Evolutionary conservation across 805 yeast species (phyloP), one percentile per base, ranked within the genome.

Genomic region (Phaffomyces antillensis): DNA sequence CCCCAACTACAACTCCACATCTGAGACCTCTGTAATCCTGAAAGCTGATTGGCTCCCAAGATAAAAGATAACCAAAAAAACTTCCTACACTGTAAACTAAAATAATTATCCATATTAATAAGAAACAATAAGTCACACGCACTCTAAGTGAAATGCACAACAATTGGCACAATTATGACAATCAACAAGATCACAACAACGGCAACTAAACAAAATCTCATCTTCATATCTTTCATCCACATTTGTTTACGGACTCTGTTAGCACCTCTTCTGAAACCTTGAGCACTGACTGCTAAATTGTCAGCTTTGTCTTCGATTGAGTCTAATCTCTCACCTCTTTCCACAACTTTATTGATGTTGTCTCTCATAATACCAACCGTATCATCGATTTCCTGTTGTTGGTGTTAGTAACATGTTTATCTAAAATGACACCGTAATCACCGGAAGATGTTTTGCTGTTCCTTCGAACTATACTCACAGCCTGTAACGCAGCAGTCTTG

Each of bases 171-270:
- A 53, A 90, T 86, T 52, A 83, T 79, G 45, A 91, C 95, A 44
- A 91, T 85, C 46, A 91, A 68, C 54, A 91, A 68, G 43, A 90
- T 79, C 60, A 91, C 80, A 43, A 93, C 81, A 26, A 83, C 85
- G 40, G 83, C 79, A 48, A 90, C 83, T 46, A 86, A 68, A 67
- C 98, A 91, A 73, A 90, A 71, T 66, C 95, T 83, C 91, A 93
- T 85, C 72, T 93, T 93, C 79, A 93, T 76, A 65, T 91, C 96
- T 67, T 93, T 91, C 86, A 95, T 86, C 98, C 98, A 91, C 97
- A 91, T 91, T 62, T 90, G 95, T 67, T 90, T 91, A 69, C 99
- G 86, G 40, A 91, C 97, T 58, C 95, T 82, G 70, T 91, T 91
- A 48, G 99, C 98, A 36, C 96, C 95, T 63, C 96, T 79, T 64